Conservation (phyloP, 305 asterid species). For the Salvia sclarea region DNA sequence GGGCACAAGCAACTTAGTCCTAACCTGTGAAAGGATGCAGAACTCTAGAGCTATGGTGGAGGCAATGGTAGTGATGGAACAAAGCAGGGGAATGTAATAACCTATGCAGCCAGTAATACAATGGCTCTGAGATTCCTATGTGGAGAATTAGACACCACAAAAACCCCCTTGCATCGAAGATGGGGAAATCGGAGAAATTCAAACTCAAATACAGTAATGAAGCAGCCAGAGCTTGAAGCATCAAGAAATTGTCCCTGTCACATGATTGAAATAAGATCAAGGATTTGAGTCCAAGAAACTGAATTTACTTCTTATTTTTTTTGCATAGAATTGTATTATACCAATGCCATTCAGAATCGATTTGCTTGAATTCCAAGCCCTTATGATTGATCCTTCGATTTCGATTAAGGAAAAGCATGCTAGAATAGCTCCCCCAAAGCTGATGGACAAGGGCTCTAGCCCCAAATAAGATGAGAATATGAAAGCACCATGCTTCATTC, state of each 20-base stretch:
- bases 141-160: conserved; percentile 64
- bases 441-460: conserved; percentile 68
- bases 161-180: conserved; percentile 65
- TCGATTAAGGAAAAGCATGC: conserved; percentile 56
- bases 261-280: conserved; percentile 25
- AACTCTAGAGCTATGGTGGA: conserved; percentile 48
- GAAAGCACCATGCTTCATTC: conserved; percentile 60
- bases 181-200: conserved; percentile 58
- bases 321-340: conserved; percentile 26
- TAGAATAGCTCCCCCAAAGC: conserved; percentile 52
- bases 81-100: conserved; percentile 53
- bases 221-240: conserved; percentile 62
- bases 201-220: conserved; percentile 54
- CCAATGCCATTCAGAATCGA: conserved; percentile 92
- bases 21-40: conserved; percentile 47
- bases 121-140: conserved; percentile 73
- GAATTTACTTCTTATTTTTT: background rate
- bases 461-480: conserved; percentile 56
- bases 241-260: conserved; percentile 80
- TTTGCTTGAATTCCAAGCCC: conserved; percentile 69
- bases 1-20: too few relatives aligned
- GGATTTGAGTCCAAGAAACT: conserved; percentile 20
- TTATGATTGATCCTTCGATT: conserved; percentile 48
- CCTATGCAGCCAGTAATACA: conserved; percentile 79
- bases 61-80: conserved; percentile 44